Base-by-base conservation (phyloP, 2,329 filamentous ascomycete species). In the Neurospora sp. region DNA sequence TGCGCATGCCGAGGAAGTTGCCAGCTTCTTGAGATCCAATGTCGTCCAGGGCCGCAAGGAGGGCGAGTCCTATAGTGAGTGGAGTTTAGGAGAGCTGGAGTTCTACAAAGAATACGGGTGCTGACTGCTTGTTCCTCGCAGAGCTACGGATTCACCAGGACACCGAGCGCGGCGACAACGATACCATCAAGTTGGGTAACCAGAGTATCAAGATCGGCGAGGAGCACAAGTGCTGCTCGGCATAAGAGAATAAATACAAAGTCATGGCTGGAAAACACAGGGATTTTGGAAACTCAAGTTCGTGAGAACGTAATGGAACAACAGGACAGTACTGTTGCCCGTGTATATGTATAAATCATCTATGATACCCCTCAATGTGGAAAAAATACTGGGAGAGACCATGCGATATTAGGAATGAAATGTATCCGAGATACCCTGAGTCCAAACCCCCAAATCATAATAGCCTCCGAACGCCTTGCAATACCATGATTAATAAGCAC, bases 101-200 rank as follows among this genome's bases (percentile, higher is more conserved):
- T 69, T 70, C 4, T 33, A n/a, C 68, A 69, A 28, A 67, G 52
- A 4, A 33, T 36, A 62, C 7, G 38, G 13, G n/a, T 36, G n/a
- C 70, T 71, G 36, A 72, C 68, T 19, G 4, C 8, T 10, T n/a
- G 36, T 23, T 28, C 8, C 15, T 11, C 75, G 3, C 46, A 97
- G 93, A 91, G 78, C 82, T 98, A 70, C 87, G 90, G 68, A 97
- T 99, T 81, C 96, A 98, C 79, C 87, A 97, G 72, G 84, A 97
- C 74, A 99, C 91, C 38, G 95, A 99, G 80, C 86, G 93, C 74
- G 93, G 96, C 69, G 92, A 98, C 81, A 99, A 99, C 78, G 93
- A 97, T 75, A 92, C 90, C 40, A 88, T 97, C 76, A 96, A 94
- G 81, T 83, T 88, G 68, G 85, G 85, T 2, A 84, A 81, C 71